phyloP scores from a whole-genome alignment of 2,329 filamentous ascomycete species.

The Teratosphaeria epicoccoides region DNA sequence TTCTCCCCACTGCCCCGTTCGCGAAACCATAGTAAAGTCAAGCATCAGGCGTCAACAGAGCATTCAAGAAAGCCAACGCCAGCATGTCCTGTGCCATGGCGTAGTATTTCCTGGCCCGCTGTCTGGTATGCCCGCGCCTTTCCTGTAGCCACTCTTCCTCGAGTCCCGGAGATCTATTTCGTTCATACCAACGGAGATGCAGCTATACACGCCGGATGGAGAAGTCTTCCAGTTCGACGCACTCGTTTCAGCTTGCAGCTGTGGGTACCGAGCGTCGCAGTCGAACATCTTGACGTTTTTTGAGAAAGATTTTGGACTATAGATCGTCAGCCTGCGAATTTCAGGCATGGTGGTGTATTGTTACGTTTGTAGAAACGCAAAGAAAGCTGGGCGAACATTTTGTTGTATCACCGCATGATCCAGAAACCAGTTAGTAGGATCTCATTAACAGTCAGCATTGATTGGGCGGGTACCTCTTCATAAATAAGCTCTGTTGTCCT shows the following conservation, averaged over 20 bases:
- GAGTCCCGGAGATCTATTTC: background rate
- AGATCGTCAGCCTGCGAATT: background rate
- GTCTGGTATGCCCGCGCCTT: background rate
- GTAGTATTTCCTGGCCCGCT: background rate
- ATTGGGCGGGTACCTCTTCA: constrained; percentile 64
- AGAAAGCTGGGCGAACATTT: background rate
- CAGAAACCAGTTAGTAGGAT: background rate
- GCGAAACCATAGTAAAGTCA: background rate
- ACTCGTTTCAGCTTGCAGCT: background rate
- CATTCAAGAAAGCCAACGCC: background rate
- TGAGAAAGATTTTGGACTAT: background rate
- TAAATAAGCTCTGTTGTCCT: constrained; percentile 63
- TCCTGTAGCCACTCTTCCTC: background rate
- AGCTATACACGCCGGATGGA: background rate
- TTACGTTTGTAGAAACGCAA: background rate
- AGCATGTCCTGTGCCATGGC: background rate
- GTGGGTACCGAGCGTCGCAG: background rate
- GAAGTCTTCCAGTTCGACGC: background rate
- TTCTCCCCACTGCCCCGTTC: background rate
- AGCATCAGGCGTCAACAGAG: background rate
- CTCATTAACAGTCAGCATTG: background rate
- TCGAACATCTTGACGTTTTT: background rate
- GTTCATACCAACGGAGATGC: background rate
- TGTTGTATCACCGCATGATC: background rate
- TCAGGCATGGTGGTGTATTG: background rate